Evolutionary conservation across 257 asterid species (phyloP).

Genomic region (Cynanchum wilfordii): DNA sequence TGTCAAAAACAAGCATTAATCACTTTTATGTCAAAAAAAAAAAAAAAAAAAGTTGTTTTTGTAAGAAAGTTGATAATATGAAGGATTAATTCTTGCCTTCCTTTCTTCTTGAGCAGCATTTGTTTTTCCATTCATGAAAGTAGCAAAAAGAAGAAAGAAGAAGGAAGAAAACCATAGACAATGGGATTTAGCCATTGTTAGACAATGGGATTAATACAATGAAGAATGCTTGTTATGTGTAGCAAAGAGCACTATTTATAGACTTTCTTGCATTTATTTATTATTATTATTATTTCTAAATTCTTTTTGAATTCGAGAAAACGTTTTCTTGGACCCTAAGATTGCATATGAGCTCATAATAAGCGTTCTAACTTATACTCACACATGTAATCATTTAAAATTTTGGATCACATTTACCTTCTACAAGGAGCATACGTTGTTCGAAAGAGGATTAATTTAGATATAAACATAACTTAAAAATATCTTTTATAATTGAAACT

Average conservation of each 20-base stretch:
- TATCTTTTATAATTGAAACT: too few species aligned
- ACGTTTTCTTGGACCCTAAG: not conserved
- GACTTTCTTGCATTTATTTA: not conserved
- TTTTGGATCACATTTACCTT: too few species aligned
- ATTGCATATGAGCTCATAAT: too few species aligned
- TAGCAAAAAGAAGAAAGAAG: not conserved
- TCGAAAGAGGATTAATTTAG: too few species aligned
- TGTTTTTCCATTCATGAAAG: not conserved
- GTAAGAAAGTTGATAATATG: too few species aligned
- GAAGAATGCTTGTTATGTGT: not conserved
- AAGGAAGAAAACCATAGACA: constrained; percentile 4
- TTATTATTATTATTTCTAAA: not conserved
- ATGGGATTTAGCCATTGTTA: constrained; percentile 11
- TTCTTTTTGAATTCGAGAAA: too few species aligned
- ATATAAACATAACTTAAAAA: too few species aligned
- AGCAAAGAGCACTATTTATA: not conserved
- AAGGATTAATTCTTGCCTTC: not conserved
- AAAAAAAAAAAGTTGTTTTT: too few species aligned
- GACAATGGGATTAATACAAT: not conserved
- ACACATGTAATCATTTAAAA: too few species aligned
- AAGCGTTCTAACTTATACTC: too few species aligned
- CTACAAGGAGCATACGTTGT: too few species aligned
- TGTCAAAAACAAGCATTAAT: not conserved
- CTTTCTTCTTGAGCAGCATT: not conserved
- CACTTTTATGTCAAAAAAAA: too few species aligned